Evolutionary conservation across 257 asterid species (phyloP).

Genomic region (Datura wrightii): DNA sequence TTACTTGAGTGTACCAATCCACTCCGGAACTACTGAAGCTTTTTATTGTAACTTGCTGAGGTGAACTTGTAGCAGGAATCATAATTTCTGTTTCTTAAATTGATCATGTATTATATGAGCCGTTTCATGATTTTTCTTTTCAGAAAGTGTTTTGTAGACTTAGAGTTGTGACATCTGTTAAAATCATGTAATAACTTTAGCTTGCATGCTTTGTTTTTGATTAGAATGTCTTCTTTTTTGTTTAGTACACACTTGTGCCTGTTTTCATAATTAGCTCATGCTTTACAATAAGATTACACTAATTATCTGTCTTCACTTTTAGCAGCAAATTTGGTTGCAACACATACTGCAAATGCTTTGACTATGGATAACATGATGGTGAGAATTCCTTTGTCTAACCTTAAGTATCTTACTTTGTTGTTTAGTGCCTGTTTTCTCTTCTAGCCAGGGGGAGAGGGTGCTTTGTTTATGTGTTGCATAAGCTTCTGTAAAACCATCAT

Average conservation of each 20-base stretch:
- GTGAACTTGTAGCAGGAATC: neutral
- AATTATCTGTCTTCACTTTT: slow-evolving; percentile 30
- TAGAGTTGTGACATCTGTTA: slow-evolving; percentile 10
- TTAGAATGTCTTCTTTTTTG: neutral
- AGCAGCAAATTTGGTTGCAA: slow-evolving; percentile 55
- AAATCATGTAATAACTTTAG: neutral
- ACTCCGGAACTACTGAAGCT: neutral
- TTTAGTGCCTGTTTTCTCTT: slow-evolving; percentile 29
- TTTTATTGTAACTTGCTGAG: neutral
- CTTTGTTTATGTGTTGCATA: neutral
- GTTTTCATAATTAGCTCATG: neutral
- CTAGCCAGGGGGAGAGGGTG: slow-evolving; percentile 15
- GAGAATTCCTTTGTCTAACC: slow-evolving; percentile 39
- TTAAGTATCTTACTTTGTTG: neutral
- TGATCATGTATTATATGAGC: neutral
- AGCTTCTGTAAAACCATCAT: neutral
- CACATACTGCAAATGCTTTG: slow-evolving; percentile 60
- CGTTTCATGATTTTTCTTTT: neutral
- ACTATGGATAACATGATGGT: slow-evolving; percentile 56
- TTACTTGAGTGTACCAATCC: neutral
- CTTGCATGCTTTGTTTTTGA: neutral
- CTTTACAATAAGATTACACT: neutral
- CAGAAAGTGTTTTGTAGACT: neutral
- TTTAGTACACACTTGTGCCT: neutral
- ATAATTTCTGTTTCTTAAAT: neutral